Evolutionary conservation across 106 monocot genomes (phyloP).

Genomic region (Dendrobium catenatum): DNA sequence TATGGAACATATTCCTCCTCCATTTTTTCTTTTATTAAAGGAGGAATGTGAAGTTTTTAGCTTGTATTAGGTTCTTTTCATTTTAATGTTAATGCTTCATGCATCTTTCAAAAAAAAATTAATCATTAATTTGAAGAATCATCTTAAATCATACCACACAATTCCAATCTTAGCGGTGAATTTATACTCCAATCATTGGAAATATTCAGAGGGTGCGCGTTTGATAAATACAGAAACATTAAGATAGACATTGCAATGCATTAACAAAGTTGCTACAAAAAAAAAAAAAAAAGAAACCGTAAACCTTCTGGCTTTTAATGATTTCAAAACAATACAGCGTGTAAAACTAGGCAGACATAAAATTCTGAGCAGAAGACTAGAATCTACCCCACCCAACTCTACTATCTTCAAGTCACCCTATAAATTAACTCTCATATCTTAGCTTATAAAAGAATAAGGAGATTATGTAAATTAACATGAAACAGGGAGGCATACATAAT

Average conservation of each 20-base stretch:
- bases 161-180: not conserved
- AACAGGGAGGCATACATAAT: not conserved
- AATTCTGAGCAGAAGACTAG: not conserved
- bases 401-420: not conserved
- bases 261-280: not conserved
- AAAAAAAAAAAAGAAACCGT: not conserved
- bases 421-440: not conserved
- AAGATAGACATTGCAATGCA: not conserved
- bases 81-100: too few species aligned
- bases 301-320: not conserved
- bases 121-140: not conserved
- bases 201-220: not conserved
- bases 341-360: not conserved
- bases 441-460: not conserved
- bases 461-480: not conserved
- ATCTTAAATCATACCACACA: not conserved
- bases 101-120: too few species aligned
- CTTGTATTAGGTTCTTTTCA: too few species aligned
- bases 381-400: not conserved
- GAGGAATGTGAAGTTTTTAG: too few species aligned
- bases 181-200: not conserved
- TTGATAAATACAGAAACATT: not conserved
- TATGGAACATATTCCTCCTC: too few species aligned
- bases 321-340: not conserved
- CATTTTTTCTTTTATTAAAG: too few species aligned